Evolutionary conservation across 1,139 yeast genomes (phyloP), one percentile per base, ranked within the genome.

Genomic region (Fermentozyma sake): DNA sequence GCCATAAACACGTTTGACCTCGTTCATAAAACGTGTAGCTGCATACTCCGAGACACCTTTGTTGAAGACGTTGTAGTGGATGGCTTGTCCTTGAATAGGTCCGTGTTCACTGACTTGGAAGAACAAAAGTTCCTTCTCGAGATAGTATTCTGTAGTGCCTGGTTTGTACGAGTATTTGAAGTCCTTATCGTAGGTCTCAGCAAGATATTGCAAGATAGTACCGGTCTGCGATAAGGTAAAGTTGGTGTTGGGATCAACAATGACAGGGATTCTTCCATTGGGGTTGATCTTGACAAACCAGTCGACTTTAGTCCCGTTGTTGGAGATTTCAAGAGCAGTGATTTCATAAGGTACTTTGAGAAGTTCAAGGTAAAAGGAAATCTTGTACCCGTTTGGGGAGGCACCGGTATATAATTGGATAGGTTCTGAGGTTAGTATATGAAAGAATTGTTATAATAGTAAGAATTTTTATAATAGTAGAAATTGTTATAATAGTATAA

Each of bases 101-200:
- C 80, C 78, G 27, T 72, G 54, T 5, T 79, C 79, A 0, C 78
- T 72, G 52, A 72, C 65, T 47, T 73, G 80, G 58, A 73, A 76
- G 28, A 63, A 58, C 11, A 69, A 38, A 65, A 77, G 62, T 35
- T 74, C 76, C 34, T 70, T 44, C 41, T 67, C 63, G 38, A 64
- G 68, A 50, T 67, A 75, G 50, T 73, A 74, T 26, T 62, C 55
- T 16, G 48, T 53, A 12, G 76, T 52, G 3, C 72, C 74, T 12
- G 41, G 41, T 6, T 57, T 58, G 41, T 61, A 76, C 22, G 72
- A 65, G 42, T 51, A 71, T 46, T 69, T 68, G 38, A 67, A 49
- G 16, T 72, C 73, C 31, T 52, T 64, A 45, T 77, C 84, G 46
- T 72, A 77, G 35, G 67, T 71, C 34, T 73, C 80, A 26, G 68